Conservation (phyloP, 2,329 filamentous ascomycete species). For the Fusarium proliferatum region DNA sequence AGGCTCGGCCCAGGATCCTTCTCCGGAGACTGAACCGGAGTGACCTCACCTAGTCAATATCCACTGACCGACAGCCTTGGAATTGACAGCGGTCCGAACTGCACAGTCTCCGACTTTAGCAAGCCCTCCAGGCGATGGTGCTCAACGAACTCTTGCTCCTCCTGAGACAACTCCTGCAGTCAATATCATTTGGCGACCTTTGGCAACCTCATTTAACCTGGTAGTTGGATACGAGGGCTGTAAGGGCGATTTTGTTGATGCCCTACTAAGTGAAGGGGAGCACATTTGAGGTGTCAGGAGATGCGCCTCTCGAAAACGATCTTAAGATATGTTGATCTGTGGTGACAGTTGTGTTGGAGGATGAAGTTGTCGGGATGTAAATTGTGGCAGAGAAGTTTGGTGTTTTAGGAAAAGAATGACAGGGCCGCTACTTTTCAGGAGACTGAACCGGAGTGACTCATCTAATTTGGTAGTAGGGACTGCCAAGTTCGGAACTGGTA, state of each 20-base stretch:
- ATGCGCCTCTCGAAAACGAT: too few species aligned
- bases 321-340: too few species aligned
- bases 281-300: too few species aligned
- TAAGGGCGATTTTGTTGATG: too few species aligned
- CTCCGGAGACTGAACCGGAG: conserved; percentile 5
- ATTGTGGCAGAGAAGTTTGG: too few species aligned
- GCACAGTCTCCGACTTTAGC: background rate
- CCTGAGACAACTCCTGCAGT: background rate
- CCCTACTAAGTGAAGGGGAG: too few species aligned
- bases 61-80: background rate
- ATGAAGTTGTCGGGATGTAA: too few species aligned
- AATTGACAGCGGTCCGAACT: background rate
- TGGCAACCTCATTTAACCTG: background rate
- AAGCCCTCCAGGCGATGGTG: background rate
- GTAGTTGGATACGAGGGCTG: background rate
- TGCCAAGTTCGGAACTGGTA: background rate
- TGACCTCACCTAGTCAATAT: background rate
- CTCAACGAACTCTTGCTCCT: background rate
- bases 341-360: too few species aligned
- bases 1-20: background rate
- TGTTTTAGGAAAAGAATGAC: too few species aligned
- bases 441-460: too few species aligned
- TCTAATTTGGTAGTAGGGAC: background rate
- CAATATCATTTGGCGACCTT: background rate
- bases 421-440: too few species aligned